Conservation (phyloP, 805 yeast species). For the Ogataea corticis region DNA sequence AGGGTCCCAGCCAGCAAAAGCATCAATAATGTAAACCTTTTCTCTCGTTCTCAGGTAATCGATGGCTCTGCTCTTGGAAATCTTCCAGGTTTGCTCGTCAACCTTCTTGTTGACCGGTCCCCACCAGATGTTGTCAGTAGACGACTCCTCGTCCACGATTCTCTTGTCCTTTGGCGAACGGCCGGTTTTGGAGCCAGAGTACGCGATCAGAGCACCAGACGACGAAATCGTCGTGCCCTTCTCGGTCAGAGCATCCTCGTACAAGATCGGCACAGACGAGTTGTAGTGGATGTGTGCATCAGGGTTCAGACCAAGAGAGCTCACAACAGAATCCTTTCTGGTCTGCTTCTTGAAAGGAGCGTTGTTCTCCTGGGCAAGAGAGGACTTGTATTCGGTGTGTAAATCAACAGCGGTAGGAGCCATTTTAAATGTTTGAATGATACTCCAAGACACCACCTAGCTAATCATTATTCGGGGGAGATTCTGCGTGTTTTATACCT, state of each 20-base stretch:
- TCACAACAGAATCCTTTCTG: constrained; percentile 33
- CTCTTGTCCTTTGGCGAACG: constrained; percentile 98
- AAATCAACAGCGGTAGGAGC: constrained; percentile 43
- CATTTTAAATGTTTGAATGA: constrained; percentile 24
- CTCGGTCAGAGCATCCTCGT: constrained; percentile 92
- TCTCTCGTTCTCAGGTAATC: constrained; percentile 96
- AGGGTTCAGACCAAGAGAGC: constrained; percentile 48
- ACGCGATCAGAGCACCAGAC: constrained; percentile 93
- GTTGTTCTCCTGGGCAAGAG: constrained; percentile 24
- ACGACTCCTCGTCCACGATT: constrained; percentile 91
- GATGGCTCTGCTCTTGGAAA: constrained; percentile 93
- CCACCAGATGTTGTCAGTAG: constrained; percentile 92
- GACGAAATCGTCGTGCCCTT: constrained; percentile 88
- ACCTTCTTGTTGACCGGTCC: constrained; percentile 98
- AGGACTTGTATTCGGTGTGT: constrained; percentile 31
- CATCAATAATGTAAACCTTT: constrained; percentile 92
- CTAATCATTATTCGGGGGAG: not conserved
- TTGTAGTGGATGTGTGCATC: constrained; percentile 81
- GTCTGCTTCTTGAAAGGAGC: constrained; percentile 27
- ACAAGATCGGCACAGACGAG: constrained; percentile 87
- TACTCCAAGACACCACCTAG: not conserved
- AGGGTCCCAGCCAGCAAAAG: constrained; percentile 99
- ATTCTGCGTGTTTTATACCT: constrained; percentile 2
- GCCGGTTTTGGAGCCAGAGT: constrained; percentile 94
- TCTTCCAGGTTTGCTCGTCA: constrained; percentile 90